Percentiles rank a stretch among this genome's conserved stretches.
phyloP scores from a whole-genome alignment of 805 yeast genomes.

The Kuraishia floccosa region DNA sequence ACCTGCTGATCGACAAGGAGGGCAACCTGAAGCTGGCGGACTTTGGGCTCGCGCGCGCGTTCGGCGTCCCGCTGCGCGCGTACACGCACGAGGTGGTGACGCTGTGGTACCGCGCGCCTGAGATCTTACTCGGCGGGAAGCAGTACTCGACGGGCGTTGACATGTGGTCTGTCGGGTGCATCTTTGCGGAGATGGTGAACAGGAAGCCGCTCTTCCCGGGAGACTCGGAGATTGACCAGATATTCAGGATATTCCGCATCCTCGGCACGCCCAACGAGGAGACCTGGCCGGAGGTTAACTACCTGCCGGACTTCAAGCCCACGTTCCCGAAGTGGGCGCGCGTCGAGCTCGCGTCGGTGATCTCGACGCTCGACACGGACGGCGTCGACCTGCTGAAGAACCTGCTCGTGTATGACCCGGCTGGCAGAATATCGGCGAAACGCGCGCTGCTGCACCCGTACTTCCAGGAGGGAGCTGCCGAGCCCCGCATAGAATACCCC shows the following conservation, averaged over 20 bases:
- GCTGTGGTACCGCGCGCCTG: slow-evolving; percentile 96
- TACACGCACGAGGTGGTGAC: slow-evolving; percentile 98
- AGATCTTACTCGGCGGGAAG: slow-evolving; percentile 88
- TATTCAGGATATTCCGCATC: slow-evolving; percentile 82
- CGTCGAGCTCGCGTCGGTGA: slow-evolving; percentile 56
- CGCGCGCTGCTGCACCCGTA: slow-evolving; percentile 87
- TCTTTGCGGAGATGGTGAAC: slow-evolving; percentile 95
- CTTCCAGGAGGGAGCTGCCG: slow-evolving; percentile 42
- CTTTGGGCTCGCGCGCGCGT: slow-evolving; percentile 94
- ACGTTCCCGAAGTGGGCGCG: slow-evolving; percentile 87
- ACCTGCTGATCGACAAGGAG: slow-evolving; percentile 86
- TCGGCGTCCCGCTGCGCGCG: slow-evolving; percentile 93
- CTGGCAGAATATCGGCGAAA: slow-evolving; percentile 87
- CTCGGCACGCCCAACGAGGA: slow-evolving; percentile 93
- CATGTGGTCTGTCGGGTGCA: slow-evolving; percentile 98
- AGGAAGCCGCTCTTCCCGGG: slow-evolving; percentile 95
- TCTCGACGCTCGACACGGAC: slow-evolving; percentile 69
- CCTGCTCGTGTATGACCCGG: slow-evolving; percentile 85
- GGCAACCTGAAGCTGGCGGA: slow-evolving; percentile 88
- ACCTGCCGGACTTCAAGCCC: slow-evolving; percentile 86
- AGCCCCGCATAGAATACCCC: slow-evolving; percentile 16
- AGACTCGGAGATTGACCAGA: slow-evolving; percentile 95
- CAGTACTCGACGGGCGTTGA: slow-evolving; percentile 98
- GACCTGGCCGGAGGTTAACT: slow-evolving; percentile 88
- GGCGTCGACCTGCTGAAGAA: slow-evolving; percentile 78